Base-by-base conservation (phyloP, 169 alveolate species). In the Plasmodium gonderi region DNA sequence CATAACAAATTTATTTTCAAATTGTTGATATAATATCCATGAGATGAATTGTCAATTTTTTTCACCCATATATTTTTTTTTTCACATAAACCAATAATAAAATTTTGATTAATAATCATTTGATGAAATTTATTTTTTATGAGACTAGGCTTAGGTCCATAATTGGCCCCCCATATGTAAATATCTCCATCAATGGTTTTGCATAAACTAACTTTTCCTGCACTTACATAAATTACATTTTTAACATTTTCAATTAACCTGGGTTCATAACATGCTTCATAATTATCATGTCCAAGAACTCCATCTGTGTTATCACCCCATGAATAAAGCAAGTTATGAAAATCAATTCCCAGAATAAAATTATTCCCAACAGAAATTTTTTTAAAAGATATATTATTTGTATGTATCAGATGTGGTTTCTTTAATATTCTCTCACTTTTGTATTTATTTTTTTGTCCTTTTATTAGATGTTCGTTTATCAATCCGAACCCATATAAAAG, bases 311-410 rank as follows among this genome's bases (percentile, higher is more conserved):
- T 85, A 23, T 60, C 45, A 3, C 92, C 92, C 92, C 92, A 85
- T 5, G 92, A 85, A 65, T 85, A 85, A 17, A 85, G 33, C 14
- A n/a, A 49, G 38, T 85, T 85, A 33, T 85, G 20, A 74, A 85
- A 74, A 85, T 44, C 36, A 4, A 85, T 74, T 4, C 69, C 92
- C 26, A 85, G 31, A 7, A 85, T 51, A 44, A 85, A 85, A 54
- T 85, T 40, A 33, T 9, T 74, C 1, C 92, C 92, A 2, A 85
- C 67, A 20, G 92, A 7, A 3, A 85, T 74, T 54, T 85, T 85
- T 54, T 85, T 85, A 85, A 85, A 85, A 85, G 79, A 31, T 75
- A 85, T 85, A 85, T 85, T 72, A 51, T 85, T 85, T 38, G 92
- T 85, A 85, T 85, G 36, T 23, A 85, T 75, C 44, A 74, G 69